Evolutionary conservation across 768 basidiomycete genomes (phyloP), one percentile per base, ranked within the genome.

Genomic region (Pleurotus eryngii): DNA sequence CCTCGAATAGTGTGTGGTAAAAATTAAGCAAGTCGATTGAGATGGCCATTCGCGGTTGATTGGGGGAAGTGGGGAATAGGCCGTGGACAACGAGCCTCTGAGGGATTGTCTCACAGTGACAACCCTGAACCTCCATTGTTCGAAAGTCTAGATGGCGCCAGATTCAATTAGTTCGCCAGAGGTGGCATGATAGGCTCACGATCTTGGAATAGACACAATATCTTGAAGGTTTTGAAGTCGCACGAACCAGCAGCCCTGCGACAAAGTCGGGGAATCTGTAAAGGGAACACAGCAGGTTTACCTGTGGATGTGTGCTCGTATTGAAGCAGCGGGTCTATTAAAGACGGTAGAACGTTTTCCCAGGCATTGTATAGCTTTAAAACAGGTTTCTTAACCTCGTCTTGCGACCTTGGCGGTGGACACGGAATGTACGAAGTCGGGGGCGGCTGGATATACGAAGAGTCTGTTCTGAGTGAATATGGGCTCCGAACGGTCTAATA

Each of bases 31-130:
- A 49, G 18, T 55, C 40, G 5, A 60, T 58, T 3, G 61, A 56
- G 6, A 64, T 48, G 6, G 61, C 63, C 18, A 60, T 27, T 17
- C 59, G 61, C 4, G 63, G 63, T 35, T 46, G 45, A 5, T 48
- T 15, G 7, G 63, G 63, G 11, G 63, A 35, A 1, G 59, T 49
- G 0, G 61, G 63, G 43, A 62, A 64, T 5, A 64, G 38, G 7
- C 63, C 61, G 24, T 24, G 24, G 24, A 24, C 15, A 15, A 63
- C 58, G 9, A 64, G 54, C 2, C 58, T 18, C 27, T 53, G 42
- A 7, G 37, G 50, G 22, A 55, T 9, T 15, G 48, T 46, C 17
- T 24, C 24, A 27, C 60, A 60, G 3, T 15, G 4, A 43, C 60
- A 60, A n/a, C 24, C 14, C 22, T 14, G 24, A 17, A 60, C 48